Base-by-base conservation (phyloP, 1,139 yeast genomes). In the Saccharomyces pastorianus region DNA sequence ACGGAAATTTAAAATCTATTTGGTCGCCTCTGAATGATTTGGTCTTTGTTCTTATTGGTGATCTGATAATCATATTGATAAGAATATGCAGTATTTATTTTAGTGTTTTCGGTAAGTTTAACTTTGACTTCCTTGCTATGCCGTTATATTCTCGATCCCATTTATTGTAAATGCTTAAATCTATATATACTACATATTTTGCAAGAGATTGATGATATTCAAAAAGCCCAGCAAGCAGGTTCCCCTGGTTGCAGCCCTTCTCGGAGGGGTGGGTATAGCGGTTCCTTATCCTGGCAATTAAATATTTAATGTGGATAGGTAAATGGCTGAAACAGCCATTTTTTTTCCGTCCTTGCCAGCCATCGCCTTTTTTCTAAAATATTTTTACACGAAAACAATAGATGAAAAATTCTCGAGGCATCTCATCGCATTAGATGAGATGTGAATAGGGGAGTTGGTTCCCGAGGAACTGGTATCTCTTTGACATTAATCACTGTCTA, bases 11-110 rank as follows among this genome's bases (percentile, higher is more conserved):
- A 47, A 68, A 68, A 29, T 62, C 67, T 57, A 62, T 57, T 55
- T 68, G 71, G 2, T 60, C 53, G 11, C 71, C 71, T 23, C 61
- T 57, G 47, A 67, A 67, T 6, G 71, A 67, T 8, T 59, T 55
- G 0, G 71, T 67, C 56, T 66, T 68, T 23, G 70, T 65, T 59
- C 71, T 65, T 4, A 69, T 66, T 13, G 71, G 71, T 6, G 67
- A 54, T 55, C 71, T 61, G 13, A 64, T 57, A 47, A 60, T 58
- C 58, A 58, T 59, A 5, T 29, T 11, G 6, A 20, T 5, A 13
- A 8, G 13, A 5, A 29, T 5, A 14, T 17, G 17, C 13, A 13
- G 11, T 6, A 2, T 38, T 17, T 20, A 3, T 20, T 17, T 38
- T 5, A 17, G 44, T 17, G 11, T 11, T 38, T 34, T 17, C 13